Base-by-base conservation (phyloP, 306 rosid genomes). In the Sesbania bispinosa region DNA sequence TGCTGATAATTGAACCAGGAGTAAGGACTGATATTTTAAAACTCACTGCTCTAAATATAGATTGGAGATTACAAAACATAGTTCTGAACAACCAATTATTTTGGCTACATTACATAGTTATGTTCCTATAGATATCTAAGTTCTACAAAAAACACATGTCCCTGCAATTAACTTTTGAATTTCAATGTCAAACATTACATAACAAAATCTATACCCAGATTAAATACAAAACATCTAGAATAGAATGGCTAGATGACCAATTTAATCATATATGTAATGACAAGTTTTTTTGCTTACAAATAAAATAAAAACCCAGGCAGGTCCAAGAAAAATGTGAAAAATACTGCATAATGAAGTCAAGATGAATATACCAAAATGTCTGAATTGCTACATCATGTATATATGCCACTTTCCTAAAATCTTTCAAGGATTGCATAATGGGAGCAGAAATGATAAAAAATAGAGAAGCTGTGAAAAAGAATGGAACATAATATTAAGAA, bases 1-100 rank as follows among this genome's bases (percentile, higher is more conserved):
- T 55, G 33, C 26, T n/a, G 51, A 66, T 59, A 51, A 33, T 35
- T 61, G 36, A 76, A 83, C 60, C 57, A 47, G 62, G 27, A 79
- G 7, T 19, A 47, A 66, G n/a, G 21, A 63, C 26, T 47, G 18
- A 2, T 41, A 23, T 47, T 39, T 57, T 15, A 62, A 74, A 72
- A 67, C 60, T 60, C 50, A 4, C 33, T 77, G 45, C 5, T 35
- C 48, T 26, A n/a, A 65, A 27, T 19, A 42, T n/a, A 82, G 27
- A 60, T 58, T 50, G 61, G 59, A 27, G 47, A 52, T 15, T 29
- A 43, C 67, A 67, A 13, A 70, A 52, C 42, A 48, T 32, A 33
- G 47, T 74, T 54, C 46, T 48, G 19, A 47, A 18, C 21, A 50
- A 62, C 47, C 30, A 19, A 47, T 13, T 16, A 48, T 45, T 55